Conservation (phyloP, 1,139 yeast species). For the Pichia sp. region DNA sequence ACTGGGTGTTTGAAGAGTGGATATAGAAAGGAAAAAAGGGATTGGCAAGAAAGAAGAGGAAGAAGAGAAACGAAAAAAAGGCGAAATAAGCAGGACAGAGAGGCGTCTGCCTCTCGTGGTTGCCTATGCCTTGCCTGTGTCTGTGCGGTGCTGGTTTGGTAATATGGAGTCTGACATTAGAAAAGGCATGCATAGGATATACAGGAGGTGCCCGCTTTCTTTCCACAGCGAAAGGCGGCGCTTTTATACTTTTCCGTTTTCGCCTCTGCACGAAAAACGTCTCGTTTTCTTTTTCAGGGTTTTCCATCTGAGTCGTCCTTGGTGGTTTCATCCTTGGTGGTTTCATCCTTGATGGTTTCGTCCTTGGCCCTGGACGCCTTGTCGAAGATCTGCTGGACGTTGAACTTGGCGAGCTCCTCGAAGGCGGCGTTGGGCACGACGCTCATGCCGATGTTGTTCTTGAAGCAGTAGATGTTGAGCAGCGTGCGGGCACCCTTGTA, state of each 20-base stretch:
- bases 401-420: conserved; percentile 50
- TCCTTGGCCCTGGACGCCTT: conserved; percentile 15
- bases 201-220: background rate
- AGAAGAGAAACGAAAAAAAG: background rate
- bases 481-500: conserved; percentile 75
- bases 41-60: too few species aligned
- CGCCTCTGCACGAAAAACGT: background rate
- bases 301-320: background rate
- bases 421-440: conserved; percentile 58
- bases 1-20: background rate
- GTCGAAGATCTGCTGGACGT: conserved; percentile 60
- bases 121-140: background rate
- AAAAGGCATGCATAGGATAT: too few species aligned
- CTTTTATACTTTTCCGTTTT: background rate
- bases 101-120: background rate
- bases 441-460: conserved; percentile 75
- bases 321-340: too few species aligned
- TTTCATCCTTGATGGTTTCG: too few species aligned
- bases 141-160: background rate
- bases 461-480: conserved; percentile 81
- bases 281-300: conserved; percentile 8
- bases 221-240: background rate
- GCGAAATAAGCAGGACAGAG: background rate
- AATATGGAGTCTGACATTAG: background rate
- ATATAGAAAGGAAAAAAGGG: background rate